phyloP scores from a whole-genome alignment of 176 grass and related monocot species.

The Dendrocalamus sinicus region DNA sequence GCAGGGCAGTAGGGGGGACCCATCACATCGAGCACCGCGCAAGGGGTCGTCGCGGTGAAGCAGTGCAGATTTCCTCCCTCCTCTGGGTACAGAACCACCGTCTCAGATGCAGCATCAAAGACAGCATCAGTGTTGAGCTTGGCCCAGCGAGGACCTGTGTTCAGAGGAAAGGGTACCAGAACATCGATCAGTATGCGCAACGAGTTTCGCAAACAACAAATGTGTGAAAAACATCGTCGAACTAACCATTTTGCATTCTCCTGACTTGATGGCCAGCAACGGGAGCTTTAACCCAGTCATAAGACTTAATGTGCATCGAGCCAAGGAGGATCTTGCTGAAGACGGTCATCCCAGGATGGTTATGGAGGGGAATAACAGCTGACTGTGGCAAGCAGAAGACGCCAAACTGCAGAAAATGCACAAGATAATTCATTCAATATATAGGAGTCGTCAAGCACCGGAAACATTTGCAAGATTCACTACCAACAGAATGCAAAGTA shows the following conservation, averaged over 20 bases:
- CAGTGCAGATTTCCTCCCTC: constrained; percentile 69
- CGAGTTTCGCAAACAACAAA: no score
- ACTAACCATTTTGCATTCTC: neutral
- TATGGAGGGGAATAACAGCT: constrained; percentile 68
- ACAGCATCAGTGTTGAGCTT: constrained; percentile 55
- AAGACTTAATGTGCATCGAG: constrained; percentile 73
- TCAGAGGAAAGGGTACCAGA: neutral
- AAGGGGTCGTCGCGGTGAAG: constrained; percentile 58
- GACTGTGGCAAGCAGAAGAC: constrained; percentile 69
- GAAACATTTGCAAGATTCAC: no score
- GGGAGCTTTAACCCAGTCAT: constrained; percentile 54
- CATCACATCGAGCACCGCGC: constrained; percentile 67
- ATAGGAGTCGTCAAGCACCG: neutral
- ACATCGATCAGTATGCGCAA: neutral
- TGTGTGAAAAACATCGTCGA: neutral
- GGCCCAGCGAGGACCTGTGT: constrained; percentile 51
- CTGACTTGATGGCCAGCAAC: neutral
- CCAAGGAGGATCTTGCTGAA: constrained; percentile 77
- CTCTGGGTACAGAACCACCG: constrained; percentile 69
- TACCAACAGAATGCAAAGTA: no score
- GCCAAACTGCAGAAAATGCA: constrained; percentile 46
- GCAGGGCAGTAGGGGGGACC: constrained; percentile 57
- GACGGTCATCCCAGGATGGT: constrained; percentile 82
- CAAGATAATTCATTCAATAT: neutral
- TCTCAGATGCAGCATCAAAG: constrained; percentile 46